phyloP scores from a whole-genome alignment of 495 filamentous ascomycete genomes.

The Trichoderma orchidacearum region DNA sequence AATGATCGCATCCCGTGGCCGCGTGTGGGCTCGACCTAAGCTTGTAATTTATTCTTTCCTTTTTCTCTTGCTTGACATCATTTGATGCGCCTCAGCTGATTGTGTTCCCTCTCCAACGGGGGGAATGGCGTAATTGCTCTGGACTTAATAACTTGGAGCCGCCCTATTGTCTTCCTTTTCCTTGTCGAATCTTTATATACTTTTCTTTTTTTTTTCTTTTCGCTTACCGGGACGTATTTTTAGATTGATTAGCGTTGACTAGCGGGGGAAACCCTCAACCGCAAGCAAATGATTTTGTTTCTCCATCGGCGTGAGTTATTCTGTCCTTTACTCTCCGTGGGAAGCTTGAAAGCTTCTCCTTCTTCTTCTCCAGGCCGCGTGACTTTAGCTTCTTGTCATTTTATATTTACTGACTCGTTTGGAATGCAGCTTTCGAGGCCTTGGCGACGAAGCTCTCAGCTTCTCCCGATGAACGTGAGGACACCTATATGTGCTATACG shows the following conservation, averaged over 20 bases:
- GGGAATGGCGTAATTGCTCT: too few species aligned
- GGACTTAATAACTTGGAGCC: too few species aligned
- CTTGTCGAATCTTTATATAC: neutral
- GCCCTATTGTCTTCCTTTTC: neutral
- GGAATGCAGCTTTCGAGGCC: neutral
- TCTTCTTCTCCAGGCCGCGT: too few species aligned
- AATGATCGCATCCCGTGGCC: neutral
- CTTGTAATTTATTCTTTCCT: neutral
- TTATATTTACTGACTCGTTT: neutral
- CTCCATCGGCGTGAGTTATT: neutral
- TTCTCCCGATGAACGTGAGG: conserved; percentile 2
- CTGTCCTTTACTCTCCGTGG: too few species aligned
- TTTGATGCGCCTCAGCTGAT: too few species aligned
- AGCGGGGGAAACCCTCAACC: too few species aligned
- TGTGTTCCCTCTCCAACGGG: neutral
- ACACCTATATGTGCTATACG: neutral
- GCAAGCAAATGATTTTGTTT: neutral
- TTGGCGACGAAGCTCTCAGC: neutral
- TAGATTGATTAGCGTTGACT: too few species aligned
- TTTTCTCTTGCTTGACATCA: neutral
- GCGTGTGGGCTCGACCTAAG: neutral
- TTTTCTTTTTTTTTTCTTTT: neutral
- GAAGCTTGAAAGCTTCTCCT: too few species aligned
- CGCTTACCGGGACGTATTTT: too few species aligned
- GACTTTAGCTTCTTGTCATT: too few species aligned